Base-by-base conservation (phyloP, 2,329 filamentous ascomycete genomes). In the Fusarium multiceps region DNA sequence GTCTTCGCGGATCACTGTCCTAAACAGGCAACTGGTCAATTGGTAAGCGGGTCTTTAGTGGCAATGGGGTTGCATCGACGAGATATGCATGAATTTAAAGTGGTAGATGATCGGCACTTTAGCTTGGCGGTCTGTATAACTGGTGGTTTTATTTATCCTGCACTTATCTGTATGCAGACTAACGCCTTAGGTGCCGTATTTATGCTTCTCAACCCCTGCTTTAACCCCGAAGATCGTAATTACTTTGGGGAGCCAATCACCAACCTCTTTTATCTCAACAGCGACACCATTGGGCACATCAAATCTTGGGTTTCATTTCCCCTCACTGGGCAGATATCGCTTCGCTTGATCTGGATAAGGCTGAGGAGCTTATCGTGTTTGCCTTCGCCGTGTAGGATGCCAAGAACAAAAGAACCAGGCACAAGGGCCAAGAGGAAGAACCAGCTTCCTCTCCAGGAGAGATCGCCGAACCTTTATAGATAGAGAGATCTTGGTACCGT, bases 371-470 rank as follows among this genome's bases (percentile, higher is more conserved):
- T 61, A 62, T 61, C 45, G 45, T 28, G 7, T 30, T 45, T 37
- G 34, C 34, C 18, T 7, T 20, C 8, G 12, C 23, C 16, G 37
- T 32, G 25, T 25, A 45, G 45, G 37, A 14, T 16, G 59, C 59
- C 59, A 62, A 62, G 56, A 7, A 13, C 54, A 59, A 59, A 59
- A 59, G 57, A 32, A 13, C 56, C 56, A 30, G n/a, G n/a, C 56
- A 25, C 53, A 54, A 41, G 43, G 41, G 41, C 43, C 37, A 60
- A 62, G 45, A 62, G 37, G 5, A 62, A 62, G 30, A n/a, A 14
- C 56, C 27, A 62, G 56, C 56, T 62, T 62, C 59, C 56, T 43
- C 20, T 61, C 37, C 7, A 4, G 37, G 59, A 16, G 34, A 16
- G 59, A 62, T 62, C 42, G 20, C 0, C 56, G 5, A 18, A 0